Base-by-base conservation (phyloP, 352 stramenopile species). In the Phytophthora kernoviae region DNA sequence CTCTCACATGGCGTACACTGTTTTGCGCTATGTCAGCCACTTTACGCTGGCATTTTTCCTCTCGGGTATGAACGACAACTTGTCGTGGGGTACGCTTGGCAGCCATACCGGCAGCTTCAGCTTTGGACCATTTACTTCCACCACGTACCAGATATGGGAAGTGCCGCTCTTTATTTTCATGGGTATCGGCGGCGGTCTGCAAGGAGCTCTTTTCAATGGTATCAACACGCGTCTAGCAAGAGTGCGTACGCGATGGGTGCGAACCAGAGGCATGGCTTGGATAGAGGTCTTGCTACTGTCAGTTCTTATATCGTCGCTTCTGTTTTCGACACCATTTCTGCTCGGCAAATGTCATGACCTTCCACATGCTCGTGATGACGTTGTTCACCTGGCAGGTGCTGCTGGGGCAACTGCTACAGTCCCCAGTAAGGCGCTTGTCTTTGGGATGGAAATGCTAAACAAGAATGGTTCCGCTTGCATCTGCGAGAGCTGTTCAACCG, bases 21-120 rank as follows among this genome's bases (percentile, higher is more conserved):
- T 93, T 96, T 54, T 96, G 85, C 24, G 91, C 90, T 22, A 90
- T 93, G 62, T 75, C 94, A 14, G 88, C 81, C 37, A 97, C 90
- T 1, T 98, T 56, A 93, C 81, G 6, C 50, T 90, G 26, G 79
- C 84, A 14, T 90, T 91, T 43, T 91, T 90, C 45, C 68, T 91
- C 2, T 91, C 83, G 4, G 83, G 83, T 11, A 90, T 93, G 79
- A 84, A 83, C 37, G 73, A 88, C 39, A 88, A 87, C 18, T 51
- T 89, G 22, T 88, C 77, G 9, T 93, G 81, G 81, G 83, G 83
- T 0, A 91, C 81, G 20, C 73, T 93, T 9, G 83, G 83, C 0
- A 88, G 77, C 34, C 81, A 90, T 52, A 82, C 81, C 6, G 81
- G 81, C 21, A 90, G 78, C 40, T 90, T 91, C 54, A 88, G 79